phyloP scores from a whole-genome alignment of 2,329 filamentous ascomycete genomes.

The Akanthomyces lecanii region DNA sequence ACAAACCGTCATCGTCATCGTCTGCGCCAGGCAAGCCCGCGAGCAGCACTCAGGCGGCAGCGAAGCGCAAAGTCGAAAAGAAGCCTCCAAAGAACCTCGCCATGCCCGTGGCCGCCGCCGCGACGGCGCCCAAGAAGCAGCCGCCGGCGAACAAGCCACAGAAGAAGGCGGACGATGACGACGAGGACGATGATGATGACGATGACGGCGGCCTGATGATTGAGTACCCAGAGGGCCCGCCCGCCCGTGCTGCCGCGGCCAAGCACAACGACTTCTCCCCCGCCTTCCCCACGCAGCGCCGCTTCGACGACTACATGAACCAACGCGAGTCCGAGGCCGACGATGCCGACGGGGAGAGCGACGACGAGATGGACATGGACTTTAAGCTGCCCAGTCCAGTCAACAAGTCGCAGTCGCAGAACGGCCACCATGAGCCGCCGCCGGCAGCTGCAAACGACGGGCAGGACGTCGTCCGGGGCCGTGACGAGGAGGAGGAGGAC shows the following conservation, averaged over 20 bases:
- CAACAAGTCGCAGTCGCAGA: constrained; percentile 34
- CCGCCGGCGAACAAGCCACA: constrained; percentile 19
- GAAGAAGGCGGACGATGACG: constrained; percentile 39
- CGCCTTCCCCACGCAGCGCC: constrained; percentile 42
- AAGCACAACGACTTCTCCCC: constrained; percentile 44
- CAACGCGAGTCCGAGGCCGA: constrained; percentile 44
- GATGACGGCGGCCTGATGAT: constrained; percentile 55
- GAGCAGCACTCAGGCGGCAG: constrained; percentile 20
- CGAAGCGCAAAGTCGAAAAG: constrained; percentile 20
- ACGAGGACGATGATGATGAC: constrained; percentile 52
- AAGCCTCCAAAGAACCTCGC: constrained; percentile 31
- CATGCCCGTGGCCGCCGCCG: constrained; percentile 27
- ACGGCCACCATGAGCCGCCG: constrained; percentile 3
- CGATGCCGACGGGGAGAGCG: constrained; percentile 44
- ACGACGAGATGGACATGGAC: constrained; percentile 45
- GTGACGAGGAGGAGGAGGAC: constrained; percentile 20
- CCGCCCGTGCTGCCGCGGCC: constrained; percentile 23
- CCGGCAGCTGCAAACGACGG: constrained; percentile 26
- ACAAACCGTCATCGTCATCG: not conserved
- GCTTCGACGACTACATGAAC: constrained; percentile 52
- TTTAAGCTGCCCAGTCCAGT: constrained; percentile 54
- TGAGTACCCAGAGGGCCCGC: constrained; percentile 54
- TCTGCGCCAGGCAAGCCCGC: constrained; percentile 12
- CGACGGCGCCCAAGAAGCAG: not conserved
- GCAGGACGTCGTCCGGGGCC: constrained; percentile 31